Evolutionary conservation across 179 eudicot species (phyloP).

Genomic region (Sideroxylon spinosum): DNA sequence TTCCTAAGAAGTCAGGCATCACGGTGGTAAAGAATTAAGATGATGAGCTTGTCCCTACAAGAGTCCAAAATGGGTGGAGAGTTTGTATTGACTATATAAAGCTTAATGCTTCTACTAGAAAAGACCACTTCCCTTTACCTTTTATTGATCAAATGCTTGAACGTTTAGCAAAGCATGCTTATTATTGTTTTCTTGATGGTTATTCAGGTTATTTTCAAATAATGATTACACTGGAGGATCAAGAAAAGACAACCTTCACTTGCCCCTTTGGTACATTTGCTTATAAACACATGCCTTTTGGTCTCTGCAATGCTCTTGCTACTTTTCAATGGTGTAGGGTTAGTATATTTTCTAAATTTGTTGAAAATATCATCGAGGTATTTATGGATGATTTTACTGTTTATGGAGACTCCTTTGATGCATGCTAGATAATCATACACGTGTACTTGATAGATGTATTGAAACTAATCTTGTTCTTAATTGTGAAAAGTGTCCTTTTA

Average conservation of each 20-base stretch:
- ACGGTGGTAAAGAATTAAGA: no score
- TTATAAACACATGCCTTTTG: background rate
- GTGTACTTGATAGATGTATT: no score
- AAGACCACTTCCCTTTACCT: background rate
- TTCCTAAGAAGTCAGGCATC: no score
- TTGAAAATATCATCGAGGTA: background rate
- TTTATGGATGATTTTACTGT: background rate
- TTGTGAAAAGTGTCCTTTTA: background rate
- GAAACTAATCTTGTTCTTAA: background rate
- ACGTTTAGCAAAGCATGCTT: background rate
- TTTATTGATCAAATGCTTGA: background rate
- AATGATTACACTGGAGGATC: background rate
- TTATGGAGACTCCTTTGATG: background rate
- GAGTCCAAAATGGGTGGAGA: background rate
- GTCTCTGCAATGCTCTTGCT: background rate
- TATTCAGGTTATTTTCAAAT: background rate
- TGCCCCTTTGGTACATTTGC: background rate
- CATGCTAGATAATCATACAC: background rate
- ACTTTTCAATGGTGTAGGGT: background rate
- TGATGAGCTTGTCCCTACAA: background rate
- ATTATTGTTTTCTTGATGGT: background rate
- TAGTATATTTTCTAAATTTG: background rate
- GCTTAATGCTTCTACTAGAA: background rate
- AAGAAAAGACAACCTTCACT: background rate
- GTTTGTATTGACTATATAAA: background rate